Conservation (phyloP, 371 early-diverging fungal genomes). For the Haplosporangium sp. region DNA sequence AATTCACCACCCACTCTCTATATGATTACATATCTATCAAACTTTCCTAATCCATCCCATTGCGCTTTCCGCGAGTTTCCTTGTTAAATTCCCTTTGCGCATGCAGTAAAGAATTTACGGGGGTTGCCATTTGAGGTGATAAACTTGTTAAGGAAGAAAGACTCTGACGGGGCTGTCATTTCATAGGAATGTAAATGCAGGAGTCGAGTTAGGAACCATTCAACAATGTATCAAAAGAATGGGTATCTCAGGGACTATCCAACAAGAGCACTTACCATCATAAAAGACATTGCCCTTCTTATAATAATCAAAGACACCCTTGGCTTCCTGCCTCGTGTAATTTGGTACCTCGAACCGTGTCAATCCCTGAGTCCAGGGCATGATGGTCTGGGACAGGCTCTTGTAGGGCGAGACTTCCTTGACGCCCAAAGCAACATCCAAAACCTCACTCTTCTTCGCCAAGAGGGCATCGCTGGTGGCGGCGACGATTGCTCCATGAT, state of each 20-base stretch:
- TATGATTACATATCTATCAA: slow-evolving; percentile 5
- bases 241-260: no score
- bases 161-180: slow-evolving; percentile 46
- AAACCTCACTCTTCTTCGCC: slow-evolving; percentile 48
- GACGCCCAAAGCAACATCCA: slow-evolving; percentile 51
- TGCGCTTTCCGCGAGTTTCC: background rate
- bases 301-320: slow-evolving; percentile 56
- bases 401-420: slow-evolving; percentile 51
- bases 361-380: slow-evolving; percentile 50
- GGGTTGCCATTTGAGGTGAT: slow-evolving; percentile 56
- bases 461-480: slow-evolving; percentile 46
- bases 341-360: slow-evolving; percentile 42
- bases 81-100: slow-evolving; percentile 52
- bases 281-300: slow-evolving; percentile 52
- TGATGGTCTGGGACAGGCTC: slow-evolving; percentile 31
- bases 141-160: slow-evolving; percentile 50
- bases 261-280: slow-evolving; percentile 38
- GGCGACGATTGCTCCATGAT: slow-evolving; percentile 48
- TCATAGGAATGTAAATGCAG: background rate
- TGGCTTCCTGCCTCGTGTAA: slow-evolving; percentile 55
- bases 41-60: background rate
- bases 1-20: background rate
- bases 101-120: slow-evolving; percentile 57
- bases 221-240: no score
- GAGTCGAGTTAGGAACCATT: no score